Conservation (phyloP, 495 filamentous ascomycete genomes). For the Bombardia bombarda region DNA sequence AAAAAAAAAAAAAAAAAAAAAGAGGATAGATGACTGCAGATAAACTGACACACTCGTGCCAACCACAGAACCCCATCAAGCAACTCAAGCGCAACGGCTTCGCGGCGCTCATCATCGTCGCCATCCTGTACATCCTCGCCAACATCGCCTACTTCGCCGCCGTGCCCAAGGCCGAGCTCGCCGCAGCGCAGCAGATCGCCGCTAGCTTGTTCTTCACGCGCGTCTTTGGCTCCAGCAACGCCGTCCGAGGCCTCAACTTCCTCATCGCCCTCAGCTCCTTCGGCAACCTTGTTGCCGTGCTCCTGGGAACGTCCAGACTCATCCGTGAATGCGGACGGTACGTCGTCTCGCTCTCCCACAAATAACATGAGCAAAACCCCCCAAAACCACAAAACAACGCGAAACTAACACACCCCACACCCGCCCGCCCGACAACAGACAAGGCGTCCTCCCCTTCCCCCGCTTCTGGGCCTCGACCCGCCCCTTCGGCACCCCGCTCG, state of each 20-base stretch:
- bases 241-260: conserved; percentile 49
- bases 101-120: conserved; percentile 36
- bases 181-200: conserved; percentile 43
- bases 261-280: conserved; percentile 56
- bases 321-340: conserved; percentile 53
- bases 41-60: background rate
- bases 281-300: conserved; percentile 52
- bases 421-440: conserved; percentile 24
- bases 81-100: conserved; percentile 42
- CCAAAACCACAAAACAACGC: too few relatives aligned
- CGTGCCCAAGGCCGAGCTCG: conserved; percentile 46
- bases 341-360: too few relatives aligned
- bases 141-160: conserved; percentile 58
- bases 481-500: conserved; percentile 56
- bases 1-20: background rate
- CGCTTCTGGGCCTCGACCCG: conserved; percentile 55
- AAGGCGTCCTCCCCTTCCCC: conserved; percentile 58
- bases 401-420: background rate
- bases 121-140: conserved; percentile 50
- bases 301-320: conserved; percentile 50
- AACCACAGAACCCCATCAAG: conserved; percentile 45
- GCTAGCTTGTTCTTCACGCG: conserved; percentile 53
- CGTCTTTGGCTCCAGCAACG: conserved; percentile 47
- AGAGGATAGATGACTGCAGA: background rate
- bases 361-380: too few relatives aligned